Evolutionary conservation across 2,329 filamentous ascomycete species (phyloP).

Genomic region (Leptographium lundbergii): DNA sequence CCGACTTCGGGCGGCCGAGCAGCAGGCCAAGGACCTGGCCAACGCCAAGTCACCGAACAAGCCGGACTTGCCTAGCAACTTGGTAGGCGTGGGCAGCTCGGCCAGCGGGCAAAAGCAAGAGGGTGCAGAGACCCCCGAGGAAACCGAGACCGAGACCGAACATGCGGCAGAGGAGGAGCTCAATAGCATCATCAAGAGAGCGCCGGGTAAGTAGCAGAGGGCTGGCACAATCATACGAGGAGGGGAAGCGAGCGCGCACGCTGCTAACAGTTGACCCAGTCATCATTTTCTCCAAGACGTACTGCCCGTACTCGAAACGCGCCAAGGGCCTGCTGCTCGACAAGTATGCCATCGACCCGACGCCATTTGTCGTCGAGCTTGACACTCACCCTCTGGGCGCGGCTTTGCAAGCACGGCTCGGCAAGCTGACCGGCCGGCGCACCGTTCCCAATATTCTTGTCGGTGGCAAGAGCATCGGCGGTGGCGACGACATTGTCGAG

Average conservation of each 20-base stretch:
- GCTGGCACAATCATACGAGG: background rate
- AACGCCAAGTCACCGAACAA: constrained; percentile 52
- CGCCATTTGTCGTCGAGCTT: constrained; percentile 81
- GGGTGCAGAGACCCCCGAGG: constrained; percentile 34
- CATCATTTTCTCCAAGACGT: constrained; percentile 91
- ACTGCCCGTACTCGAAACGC: constrained; percentile 74
- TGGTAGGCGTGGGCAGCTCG: constrained; percentile 47
- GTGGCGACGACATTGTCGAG: constrained; percentile 70
- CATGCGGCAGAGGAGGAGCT: constrained; percentile 58
- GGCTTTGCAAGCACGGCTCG: constrained; percentile 59
- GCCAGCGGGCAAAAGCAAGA: constrained; percentile 37
- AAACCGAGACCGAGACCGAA: constrained; percentile 41
- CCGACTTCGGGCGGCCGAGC: constrained; percentile 55
- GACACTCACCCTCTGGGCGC: constrained; percentile 67
- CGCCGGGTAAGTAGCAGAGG: constrained; percentile 48
- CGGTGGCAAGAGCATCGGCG: constrained; percentile 79
- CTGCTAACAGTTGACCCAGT: constrained; percentile 35
- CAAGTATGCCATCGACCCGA: constrained; percentile 70
- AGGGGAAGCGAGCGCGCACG: background rate
- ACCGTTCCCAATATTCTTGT: constrained; percentile 92
- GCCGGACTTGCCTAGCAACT: constrained; percentile 43
- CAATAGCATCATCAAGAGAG: constrained; percentile 67
- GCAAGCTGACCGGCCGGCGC: constrained; percentile 59
- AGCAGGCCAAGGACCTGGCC: constrained; percentile 54
- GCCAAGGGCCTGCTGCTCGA: constrained; percentile 79